These are phyloP conservation scores for Penicillium occitanis DNA, from an alignment of 2,329 filamentous ascomycete genomes.

Conservation along the genomic window DNA sequence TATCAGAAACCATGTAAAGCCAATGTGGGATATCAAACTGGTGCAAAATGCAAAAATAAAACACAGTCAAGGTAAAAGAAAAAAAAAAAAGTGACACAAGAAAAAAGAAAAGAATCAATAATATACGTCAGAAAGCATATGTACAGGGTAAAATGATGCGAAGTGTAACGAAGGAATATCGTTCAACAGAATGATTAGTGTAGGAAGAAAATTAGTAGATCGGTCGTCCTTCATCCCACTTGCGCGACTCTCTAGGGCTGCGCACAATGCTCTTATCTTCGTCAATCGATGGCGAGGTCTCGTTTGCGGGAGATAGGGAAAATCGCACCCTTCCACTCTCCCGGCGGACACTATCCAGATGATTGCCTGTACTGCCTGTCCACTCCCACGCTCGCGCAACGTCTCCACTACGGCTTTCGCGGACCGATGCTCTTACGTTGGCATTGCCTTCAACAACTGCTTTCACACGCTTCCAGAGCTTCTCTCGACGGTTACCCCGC, in stretches of 20 bases:
- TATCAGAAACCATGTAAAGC: neutral
- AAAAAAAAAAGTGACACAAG: neutral
- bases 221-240: conserved; percentile 45
- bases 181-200: neutral
- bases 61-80: neutral
- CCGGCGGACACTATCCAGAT: conserved; percentile 38
- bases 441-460: conserved; percentile 89
- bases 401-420: conserved; percentile 56
- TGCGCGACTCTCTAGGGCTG: conserved; percentile 32
- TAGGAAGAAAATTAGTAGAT: conserved; percentile 36
- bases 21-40: conserved; percentile 11
- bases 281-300: conserved; percentile 21
- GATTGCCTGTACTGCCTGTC: conserved; percentile 60
- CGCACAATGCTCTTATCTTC: conserved; percentile 25
- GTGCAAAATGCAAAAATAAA: neutral
- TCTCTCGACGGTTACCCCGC: conserved; percentile 70
- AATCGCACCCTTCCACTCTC: conserved; percentile 31
- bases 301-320: conserved; percentile 28
- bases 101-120: conserved; percentile 12
- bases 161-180: neutral
- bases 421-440: conserved; percentile 79
- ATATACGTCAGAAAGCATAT: conserved; percentile 21
- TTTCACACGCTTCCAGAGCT: conserved; percentile 79
- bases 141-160: conserved; percentile 15
- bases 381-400: conserved; percentile 67